Base-by-base conservation (phyloP, 83 land plant genomes). In the Picea mariana region DNA sequence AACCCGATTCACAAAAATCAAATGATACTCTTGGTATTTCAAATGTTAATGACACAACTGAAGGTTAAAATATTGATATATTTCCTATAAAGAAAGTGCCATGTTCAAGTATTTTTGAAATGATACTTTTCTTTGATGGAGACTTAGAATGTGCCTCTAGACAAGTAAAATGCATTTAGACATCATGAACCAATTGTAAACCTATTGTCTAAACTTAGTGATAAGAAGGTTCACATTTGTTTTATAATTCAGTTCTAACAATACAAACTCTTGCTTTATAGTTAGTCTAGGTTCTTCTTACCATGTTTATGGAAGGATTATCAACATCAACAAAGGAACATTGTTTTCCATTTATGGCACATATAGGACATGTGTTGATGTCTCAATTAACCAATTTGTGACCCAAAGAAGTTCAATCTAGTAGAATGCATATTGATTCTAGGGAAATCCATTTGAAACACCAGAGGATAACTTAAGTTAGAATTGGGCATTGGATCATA, bases 41-140 rank as follows among this genome's bases (percentile, higher is more conserved):
- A 75, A 52, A 52, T 75, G 78, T 24, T 17, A 52, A 27, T 5
- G 16, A 27, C 60, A 52, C 9, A 75, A 75, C 26, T 52, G 78
- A 75, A 75, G 55, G 62, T 11, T 6, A 52, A 11, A 12, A 1
- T 49, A 18, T 65, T 7, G 73, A 81, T n/a, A 73, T 16, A 38
- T 78, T 38, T 8, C n/a, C 11, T 12, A 44, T 77, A 23, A 82
- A 66, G 52, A 86, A 82, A 60, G 82, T 82, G 15, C 81, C 85
- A 15, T 21, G 62, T 5, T 6, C 64, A 23, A 84, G 80, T n/a
- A 77, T 87, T 38, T 67, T 87, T 12, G 89, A 91, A 49, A 87
- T 84, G 55, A 86, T 91, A 67, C 84, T 91, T 62, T 91, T 91
- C 82, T 86, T 91, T 80, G 73, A 88, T 79, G 93, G 93, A 23